Evolutionary conservation across 1,139 yeast species (phyloP), one percentile per base, ranked within the genome.

Genomic region (Arxiozyma slooffiae): DNA sequence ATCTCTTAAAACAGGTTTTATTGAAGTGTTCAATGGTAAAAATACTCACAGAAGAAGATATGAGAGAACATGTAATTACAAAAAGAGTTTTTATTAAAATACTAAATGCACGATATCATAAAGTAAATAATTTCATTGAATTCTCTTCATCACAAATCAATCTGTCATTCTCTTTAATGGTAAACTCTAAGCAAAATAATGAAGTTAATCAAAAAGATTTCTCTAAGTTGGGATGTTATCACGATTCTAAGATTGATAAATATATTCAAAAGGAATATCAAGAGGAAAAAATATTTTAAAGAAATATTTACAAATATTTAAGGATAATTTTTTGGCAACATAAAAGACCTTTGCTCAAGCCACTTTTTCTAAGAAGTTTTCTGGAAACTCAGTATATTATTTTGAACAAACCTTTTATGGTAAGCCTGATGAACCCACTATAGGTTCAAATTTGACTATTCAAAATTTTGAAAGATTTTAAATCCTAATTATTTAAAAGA

Each of bases 401-500:
- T 52, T 57, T 44, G 55, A 53, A 21, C 40, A 51, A 1, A 41
- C 58, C 20, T 52, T 57, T 22, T 50, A 55, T 22, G 56, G 53
- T 4, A 48, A 51, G 38, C 36, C 47, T 18, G 58, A 58, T 47
- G 48, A 26, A 14, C 54, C 57, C 16, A 53, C 52, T 1, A 50
- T 53, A 54, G 53, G 52, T 34, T 53, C 64, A 3, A 52, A 56
- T 23, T 55, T 74, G 30, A 68, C 69, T 3, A 67, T 71, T 47
- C 71, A 72, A 38, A 75, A 75, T 52, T 71, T 30, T 57, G 67
- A 53, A 67, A 69, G 50, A 62, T 76, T 38, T 53, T 75, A 20
- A 73, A 73, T 67, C 67, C 75, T 53, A 67, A 74, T 62, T 67
- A 71, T 64, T 71, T 82, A 55, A 82, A 82, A 61, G 85, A 80